Evolutionary conservation across 140 eudicot genomes (phyloP), one percentile per base, ranked within the genome.

Genomic region (Anethum foeniculum): DNA sequence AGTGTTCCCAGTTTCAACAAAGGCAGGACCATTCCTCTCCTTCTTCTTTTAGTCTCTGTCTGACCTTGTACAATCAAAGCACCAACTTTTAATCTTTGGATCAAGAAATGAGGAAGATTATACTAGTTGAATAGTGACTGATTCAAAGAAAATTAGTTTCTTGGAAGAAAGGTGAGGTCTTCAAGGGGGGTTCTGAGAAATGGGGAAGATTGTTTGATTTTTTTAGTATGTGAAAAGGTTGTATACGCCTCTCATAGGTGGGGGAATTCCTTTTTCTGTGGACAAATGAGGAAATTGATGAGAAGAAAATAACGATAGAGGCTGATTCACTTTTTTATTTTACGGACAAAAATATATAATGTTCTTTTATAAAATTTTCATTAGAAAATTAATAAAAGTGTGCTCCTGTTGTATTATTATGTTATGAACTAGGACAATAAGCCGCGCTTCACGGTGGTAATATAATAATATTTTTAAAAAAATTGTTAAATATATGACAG

Each of bases 1-100:
- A 87, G 83, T 28, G 88, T 82, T 25, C 88, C 90, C 7, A 87
- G 88, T 82, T 85, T 87, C 1, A 87, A 21, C 3, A 85, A 76
- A 25, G 90, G 90, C 28, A 87, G 43, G 19, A 51, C 76, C 90
- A 87, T 84, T 65, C 80, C 52, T 68, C 25, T 28, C 18, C 25
- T 14, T 36, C 10, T 21, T 38, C 4, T 39, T 43, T 43, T 74
- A 74, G 14, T 5, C 4, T 3, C 6, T 5, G 11, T 74, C 47
- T 18, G 7, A 38, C 1, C 52, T 14, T 43, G 9, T 74, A n/a
- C n/a, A 74, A 43, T 74, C 8, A 38, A 38, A 43, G 13, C 39
- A 27, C 39, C 10, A 25, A 74, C 6, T n/a, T 74, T 74, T 49
- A 18, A 74, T 74, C 78, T 74, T 74, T 74, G 15, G 52, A 72